Conservation (phyloP, 768 basidiomycete genomes). For the Russula foetens region DNA sequence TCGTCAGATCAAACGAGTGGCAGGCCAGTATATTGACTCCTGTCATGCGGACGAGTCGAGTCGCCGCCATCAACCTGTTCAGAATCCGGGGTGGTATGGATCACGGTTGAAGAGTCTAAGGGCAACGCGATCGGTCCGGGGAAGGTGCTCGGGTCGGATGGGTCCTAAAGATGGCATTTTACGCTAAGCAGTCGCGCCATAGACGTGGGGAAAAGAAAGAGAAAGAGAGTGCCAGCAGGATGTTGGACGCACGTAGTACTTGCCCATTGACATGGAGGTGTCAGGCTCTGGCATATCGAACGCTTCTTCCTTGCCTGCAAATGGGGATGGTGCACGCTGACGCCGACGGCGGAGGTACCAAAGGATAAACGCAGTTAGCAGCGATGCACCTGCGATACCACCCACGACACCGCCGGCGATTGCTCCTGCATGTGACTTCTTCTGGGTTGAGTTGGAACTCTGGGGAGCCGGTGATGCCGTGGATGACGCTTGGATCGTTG, state of each 20-base stretch:
- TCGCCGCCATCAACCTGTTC: neutral
- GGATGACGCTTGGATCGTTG: neutral
- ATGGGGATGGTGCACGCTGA: neutral
- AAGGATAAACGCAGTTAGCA: neutral
- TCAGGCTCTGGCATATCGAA: neutral
- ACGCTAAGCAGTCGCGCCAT: neutral
- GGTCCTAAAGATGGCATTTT: neutral
- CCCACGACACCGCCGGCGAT: conserved; percentile 2
- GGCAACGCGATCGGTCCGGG: neutral
- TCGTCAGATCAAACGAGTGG: neutral
- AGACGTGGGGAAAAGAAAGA: too few species aligned
- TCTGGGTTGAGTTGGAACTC: neutral
- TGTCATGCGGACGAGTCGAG: neutral
- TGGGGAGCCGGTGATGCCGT: neutral
- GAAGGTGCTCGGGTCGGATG: conserved; percentile 3
- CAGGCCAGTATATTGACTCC: neutral
- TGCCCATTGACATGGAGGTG: neutral
- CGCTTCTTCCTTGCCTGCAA: neutral
- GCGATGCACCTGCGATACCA: neutral
- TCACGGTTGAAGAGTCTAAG: neutral
- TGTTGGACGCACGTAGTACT: neutral
- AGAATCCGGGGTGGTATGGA: neutral
- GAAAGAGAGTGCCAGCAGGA: neutral
- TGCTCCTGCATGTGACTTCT: neutral
- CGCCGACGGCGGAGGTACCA: neutral